phyloP scores from a whole-genome alignment of 768 basidiomycete species.

The Calocybe indica region DNA sequence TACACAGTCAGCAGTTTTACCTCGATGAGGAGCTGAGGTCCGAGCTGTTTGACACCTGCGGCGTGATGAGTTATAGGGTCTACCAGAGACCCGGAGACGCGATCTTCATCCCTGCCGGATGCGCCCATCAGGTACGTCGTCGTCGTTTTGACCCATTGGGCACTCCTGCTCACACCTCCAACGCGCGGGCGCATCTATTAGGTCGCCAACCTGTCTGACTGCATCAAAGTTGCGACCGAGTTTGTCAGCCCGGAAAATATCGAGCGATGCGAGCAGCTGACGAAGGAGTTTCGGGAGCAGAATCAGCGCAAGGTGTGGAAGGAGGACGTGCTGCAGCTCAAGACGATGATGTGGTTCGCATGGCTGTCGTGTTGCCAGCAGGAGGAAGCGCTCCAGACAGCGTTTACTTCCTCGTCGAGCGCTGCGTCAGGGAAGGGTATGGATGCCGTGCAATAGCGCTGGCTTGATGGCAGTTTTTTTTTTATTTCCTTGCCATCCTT shows the following conservation, averaged over 20 bases:
- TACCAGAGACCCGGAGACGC: slow-evolving; percentile 90
- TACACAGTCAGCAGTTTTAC: slow-evolving; percentile 85
- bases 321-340: slow-evolving; percentile 86
- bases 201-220: slow-evolving; percentile 92
- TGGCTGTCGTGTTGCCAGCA: slow-evolving; percentile 65
- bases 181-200: slow-evolving; percentile 19
- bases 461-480: no score
- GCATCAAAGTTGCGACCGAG: slow-evolving; percentile 92
- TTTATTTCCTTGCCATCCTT: no score
- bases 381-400: slow-evolving; percentile 14
- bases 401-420: no score
- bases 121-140: slow-evolving; percentile 70
- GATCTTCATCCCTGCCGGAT: slow-evolving; percentile 91
- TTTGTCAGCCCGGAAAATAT: slow-evolving; percentile 96
- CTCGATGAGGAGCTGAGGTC: slow-evolving; percentile 62
- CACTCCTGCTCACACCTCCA: neutral
- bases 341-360: slow-evolving; percentile 92
- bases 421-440: no score
- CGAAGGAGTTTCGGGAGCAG: slow-evolving; percentile 84
- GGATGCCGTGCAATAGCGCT: no score
- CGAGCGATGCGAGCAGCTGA: slow-evolving; percentile 76
- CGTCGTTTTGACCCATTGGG: neutral
- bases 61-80: slow-evolving; percentile 73
- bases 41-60: slow-evolving; percentile 58
- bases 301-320: slow-evolving; percentile 89